These are phyloP conservation scores for Xylariales sp. DNA, from an alignment of 2,329 filamentous ascomycete species.

Conservation along the genomic window DNA sequence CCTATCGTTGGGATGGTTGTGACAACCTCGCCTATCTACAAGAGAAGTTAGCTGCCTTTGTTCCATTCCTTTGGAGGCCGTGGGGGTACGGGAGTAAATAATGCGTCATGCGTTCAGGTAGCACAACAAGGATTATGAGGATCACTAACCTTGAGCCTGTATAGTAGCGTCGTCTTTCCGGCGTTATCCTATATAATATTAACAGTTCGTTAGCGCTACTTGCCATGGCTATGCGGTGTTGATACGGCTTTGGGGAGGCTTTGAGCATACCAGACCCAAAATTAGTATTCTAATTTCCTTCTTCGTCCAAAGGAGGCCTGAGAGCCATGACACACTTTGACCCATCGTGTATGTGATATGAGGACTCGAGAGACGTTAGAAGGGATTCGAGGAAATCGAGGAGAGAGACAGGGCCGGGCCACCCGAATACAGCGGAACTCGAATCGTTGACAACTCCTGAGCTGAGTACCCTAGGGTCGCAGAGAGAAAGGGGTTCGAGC, in stretches of 20 bases:
- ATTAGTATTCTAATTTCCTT: constrained; percentile 99
- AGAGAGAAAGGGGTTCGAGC: constrained; percentile 31
- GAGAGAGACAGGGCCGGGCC: constrained; percentile 16
- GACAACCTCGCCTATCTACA: constrained; percentile 95
- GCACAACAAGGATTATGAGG: constrained; percentile 13
- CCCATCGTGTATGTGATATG: constrained; percentile 61
- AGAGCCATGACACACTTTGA: constrained; percentile 75
- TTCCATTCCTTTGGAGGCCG: constrained; percentile 9
- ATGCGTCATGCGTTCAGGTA: constrained; percentile 3
- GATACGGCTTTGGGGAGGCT: constrained; percentile 13
- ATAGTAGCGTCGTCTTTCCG: constrained; percentile 96
- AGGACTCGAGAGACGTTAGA: neutral
- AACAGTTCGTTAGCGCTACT: constrained; percentile 30
- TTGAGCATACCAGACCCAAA: constrained; percentile 79
- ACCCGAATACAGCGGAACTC: constrained; percentile 14
- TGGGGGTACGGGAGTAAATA: neutral
- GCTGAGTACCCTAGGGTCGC: constrained; percentile 2
- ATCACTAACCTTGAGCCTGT: constrained; percentile 84
- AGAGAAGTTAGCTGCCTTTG: constrained; percentile 28
- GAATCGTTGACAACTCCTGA: constrained; percentile 10
- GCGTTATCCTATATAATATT: constrained; percentile 81
- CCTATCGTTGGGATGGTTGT: constrained; percentile 99
- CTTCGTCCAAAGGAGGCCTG: constrained; percentile 84
- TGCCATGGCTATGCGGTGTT: constrained; percentile 26
- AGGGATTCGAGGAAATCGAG: neutral